Base-by-base conservation (phyloP, 2,329 filamentous ascomycete species). In the Penicillium sp. region DNA sequence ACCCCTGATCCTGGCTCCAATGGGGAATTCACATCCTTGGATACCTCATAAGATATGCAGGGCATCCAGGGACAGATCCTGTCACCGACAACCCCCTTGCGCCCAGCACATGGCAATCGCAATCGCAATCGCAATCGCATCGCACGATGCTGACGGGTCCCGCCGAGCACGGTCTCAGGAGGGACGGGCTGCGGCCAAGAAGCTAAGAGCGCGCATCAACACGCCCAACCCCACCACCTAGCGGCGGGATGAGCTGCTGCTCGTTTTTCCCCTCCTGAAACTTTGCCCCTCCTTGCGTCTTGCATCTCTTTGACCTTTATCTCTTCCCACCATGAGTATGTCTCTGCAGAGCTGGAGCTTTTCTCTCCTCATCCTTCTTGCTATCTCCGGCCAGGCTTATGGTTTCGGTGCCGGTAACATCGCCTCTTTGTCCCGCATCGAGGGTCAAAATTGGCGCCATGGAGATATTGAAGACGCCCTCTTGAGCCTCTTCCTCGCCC, bases 381-480 rank as follows among this genome's bases (percentile, higher is more conserved):
- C 84, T 60, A 83, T 90, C 65, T 84, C 86, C 47, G 80, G 80
- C 54, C 89, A 88, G 15, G 83, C 84, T 29, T 79, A 87, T 61
- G 90, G 89, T 48, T 96, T 96, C 68, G 91, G 91, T 60, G 91
- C 91, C 64, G 91, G 91, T 56, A 95, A 95, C 73, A 94, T 96
- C 69, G 90, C 89, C 34, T 85, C 87, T 51, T 82, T 90, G 54
- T 88, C 90, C 67, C 87, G 86, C 69, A 81, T 95, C 46, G 90
- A 94, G 72, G 91, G 90, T 59, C 82, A 90, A 70, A 95, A 95
- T 72, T 96, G 88, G 88, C 87, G 89, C 60, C 89, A 93, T 81
- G 89, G 89, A 66, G 92, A 97, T 73, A 95, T 97, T 66, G 92
- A 96, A 78, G 92, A 97, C 78, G 87, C 88, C 27, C 84, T 96